phyloP scores from a whole-genome alignment of 768 basidiomycete genomes.

The Trichaptum fuscoviolaceum region DNA sequence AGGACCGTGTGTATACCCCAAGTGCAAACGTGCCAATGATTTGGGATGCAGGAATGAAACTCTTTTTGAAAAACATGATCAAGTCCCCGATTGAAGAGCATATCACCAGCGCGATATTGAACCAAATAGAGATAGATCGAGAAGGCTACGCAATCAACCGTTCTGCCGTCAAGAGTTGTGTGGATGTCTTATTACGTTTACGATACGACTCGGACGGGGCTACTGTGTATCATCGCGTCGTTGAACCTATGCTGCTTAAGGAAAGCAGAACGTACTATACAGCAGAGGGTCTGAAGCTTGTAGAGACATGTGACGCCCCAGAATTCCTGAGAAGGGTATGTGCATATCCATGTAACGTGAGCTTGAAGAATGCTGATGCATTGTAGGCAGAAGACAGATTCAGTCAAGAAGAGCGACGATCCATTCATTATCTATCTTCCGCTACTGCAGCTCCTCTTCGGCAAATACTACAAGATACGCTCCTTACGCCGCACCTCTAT shows the following conservation, averaged over 20 bases:
- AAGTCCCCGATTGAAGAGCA: conserved; percentile 78
- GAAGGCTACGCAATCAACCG: conserved; percentile 88
- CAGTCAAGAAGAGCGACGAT: conserved; percentile 75
- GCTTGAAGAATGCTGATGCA: conserved; percentile 13
- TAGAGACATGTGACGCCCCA: conserved; percentile 72
- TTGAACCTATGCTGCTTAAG: conserved; percentile 76
- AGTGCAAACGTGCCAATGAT: conserved; percentile 72
- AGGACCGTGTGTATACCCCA: conserved; percentile 91
- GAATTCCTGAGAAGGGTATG: conserved; percentile 78
- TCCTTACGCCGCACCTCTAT: conserved; percentile 74
- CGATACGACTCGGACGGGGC: conserved; percentile 39
- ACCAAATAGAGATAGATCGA: conserved; percentile 85
- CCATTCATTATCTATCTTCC: conserved; percentile 79
- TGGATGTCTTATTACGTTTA: conserved; percentile 77
- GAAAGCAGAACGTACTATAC: conserved; percentile 79
- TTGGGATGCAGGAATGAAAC: conserved; percentile 71
- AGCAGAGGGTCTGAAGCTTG: conserved; percentile 62
- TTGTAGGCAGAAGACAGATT: conserved; percentile 75
- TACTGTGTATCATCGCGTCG: conserved; percentile 74
- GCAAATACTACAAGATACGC: conserved; percentile 68
- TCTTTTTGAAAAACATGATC: conserved; percentile 83
- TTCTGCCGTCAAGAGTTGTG: conserved; percentile 84
- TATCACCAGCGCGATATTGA: conserved; percentile 74
- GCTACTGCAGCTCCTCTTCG: conserved; percentile 65
- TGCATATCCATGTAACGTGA: conserved; percentile 11